Evolutionary conservation across 2,329 filamentous ascomycete species (phyloP).

Genomic region (Claviceps pusilla): DNA sequence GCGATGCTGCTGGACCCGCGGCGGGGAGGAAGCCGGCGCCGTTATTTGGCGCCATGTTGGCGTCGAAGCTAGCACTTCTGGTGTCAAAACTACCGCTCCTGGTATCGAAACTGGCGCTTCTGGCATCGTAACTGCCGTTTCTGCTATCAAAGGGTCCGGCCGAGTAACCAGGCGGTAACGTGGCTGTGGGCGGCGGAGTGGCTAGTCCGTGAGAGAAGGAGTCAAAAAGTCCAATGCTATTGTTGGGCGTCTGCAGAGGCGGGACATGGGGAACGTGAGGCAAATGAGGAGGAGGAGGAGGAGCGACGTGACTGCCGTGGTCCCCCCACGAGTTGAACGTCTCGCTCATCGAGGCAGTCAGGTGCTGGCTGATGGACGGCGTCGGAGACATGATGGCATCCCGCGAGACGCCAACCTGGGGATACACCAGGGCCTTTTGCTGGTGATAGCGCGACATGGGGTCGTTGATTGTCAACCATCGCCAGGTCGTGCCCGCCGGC

Average conservation of each 20-base stretch:
- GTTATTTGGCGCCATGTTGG: conserved; percentile 16
- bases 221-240: conserved; percentile 29
- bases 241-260: conserved; percentile 19
- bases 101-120: conserved; percentile 4
- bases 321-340: conserved; percentile 40
- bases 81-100: conserved; percentile 4
- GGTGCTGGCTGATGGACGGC: conserved; percentile 33
- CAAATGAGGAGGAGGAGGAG: background rate
- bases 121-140: conserved; percentile 25
- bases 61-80: conserved; percentile 26
- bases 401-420: conserved; percentile 17
- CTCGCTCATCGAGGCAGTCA: conserved; percentile 42
- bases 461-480: conserved; percentile 46
- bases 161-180: conserved; percentile 32
- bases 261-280: conserved; percentile 18
- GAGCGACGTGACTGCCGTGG: conserved; percentile 11
- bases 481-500: conserved; percentile 42
- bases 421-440: conserved; percentile 28
- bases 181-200: conserved; percentile 41
- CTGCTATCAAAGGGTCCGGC: conserved; percentile 7
- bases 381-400: conserved; percentile 40
- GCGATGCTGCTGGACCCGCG: conserved; percentile 11
- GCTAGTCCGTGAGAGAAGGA: conserved; percentile 37
- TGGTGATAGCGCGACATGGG: conserved; percentile 45
- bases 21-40: conserved; percentile 19